phyloP scores from a whole-genome alignment of 495 filamentous ascomycete species.

The Thozetella sp. region DNA sequence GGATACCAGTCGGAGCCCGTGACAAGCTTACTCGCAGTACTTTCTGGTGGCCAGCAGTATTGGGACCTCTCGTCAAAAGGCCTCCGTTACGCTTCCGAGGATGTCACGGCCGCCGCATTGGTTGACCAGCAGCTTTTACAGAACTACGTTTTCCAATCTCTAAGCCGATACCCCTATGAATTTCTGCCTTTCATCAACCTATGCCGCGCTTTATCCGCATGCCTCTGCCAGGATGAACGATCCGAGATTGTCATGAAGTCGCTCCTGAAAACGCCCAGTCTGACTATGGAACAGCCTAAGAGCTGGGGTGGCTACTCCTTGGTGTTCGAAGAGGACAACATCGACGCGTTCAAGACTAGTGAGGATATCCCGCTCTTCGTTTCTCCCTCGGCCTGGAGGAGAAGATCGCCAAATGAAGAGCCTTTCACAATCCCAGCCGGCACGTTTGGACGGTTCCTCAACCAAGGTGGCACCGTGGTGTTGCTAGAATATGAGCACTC shows the following conservation, averaged over 20 bases:
- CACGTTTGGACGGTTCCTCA: conserved; percentile 71
- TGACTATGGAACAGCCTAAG: conserved; percentile 71
- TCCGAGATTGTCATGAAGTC: conserved; percentile 51
- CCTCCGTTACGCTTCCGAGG: conserved; percentile 43
- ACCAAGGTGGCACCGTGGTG: conserved; percentile 54
- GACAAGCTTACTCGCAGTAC: conserved; percentile 58
- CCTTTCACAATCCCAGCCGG: conserved; percentile 58
- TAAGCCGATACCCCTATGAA: conserved; percentile 84
- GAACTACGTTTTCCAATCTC: conserved; percentile 60
- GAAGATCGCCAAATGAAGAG: conserved; percentile 30
- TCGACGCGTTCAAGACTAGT: conserved; percentile 62
- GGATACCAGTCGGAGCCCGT: conserved; percentile 71
- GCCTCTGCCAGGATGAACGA: conserved; percentile 47
- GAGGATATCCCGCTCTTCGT: conserved; percentile 56
- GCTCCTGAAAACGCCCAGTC: conserved; percentile 64
- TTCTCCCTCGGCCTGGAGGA: conserved; percentile 23
- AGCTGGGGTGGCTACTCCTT: conserved; percentile 71
- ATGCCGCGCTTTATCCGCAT: conserved; percentile 37
- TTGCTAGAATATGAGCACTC: conserved; percentile 74
- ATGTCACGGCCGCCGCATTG: conserved; percentile 48
- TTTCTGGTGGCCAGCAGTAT: conserved; percentile 56
- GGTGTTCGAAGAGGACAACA: conserved; percentile 82
- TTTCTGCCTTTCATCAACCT: conserved; percentile 71
- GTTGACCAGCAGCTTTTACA: conserved; percentile 56
- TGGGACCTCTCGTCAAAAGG: conserved; percentile 48